phyloP scores from a whole-genome alignment of 352 stramenopile species.

The Thalassiosira exigua region DNA sequence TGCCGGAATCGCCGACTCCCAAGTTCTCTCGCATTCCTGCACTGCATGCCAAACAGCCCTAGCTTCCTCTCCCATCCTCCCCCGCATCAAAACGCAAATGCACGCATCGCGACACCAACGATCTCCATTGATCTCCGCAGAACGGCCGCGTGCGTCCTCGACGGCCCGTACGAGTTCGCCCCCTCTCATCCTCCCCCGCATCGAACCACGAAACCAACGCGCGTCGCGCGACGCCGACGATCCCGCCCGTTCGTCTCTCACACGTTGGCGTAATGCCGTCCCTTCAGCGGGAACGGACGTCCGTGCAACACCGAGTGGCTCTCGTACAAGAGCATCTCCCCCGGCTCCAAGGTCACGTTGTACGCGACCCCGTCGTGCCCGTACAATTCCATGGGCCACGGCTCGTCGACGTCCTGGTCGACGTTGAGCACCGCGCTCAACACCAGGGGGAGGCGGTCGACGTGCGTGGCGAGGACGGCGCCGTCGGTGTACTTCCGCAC shows the following conservation, averaged over 20 bases:
- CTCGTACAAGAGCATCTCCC: slow-evolving; percentile 89
- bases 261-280: slow-evolving; percentile 73
- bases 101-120: too few relatives aligned
- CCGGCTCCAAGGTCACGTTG: slow-evolving; percentile 87
- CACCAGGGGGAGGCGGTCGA: slow-evolving; percentile 82
- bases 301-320: slow-evolving; percentile 82
- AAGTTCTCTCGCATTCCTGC: too few relatives aligned
- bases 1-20: too few relatives aligned
- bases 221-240: too few relatives aligned
- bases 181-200: too few relatives aligned
- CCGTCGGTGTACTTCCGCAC: slow-evolving; percentile 79
- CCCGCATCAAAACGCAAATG: too few relatives aligned
- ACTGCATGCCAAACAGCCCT: too few relatives aligned
- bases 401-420: slow-evolving; percentile 83
- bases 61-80: too few relatives aligned
- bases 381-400: slow-evolving; percentile 89
- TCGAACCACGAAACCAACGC: too few relatives aligned
- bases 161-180: too few relatives aligned
- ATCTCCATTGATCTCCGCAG: too few relatives aligned
- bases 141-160: too few relatives aligned
- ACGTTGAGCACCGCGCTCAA: slow-evolving; percentile 87
- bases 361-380: slow-evolving; percentile 85
- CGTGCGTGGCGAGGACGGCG: slow-evolving; percentile 78
- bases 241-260: slow-evolving; percentile 21
- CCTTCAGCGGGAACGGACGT: slow-evolving; percentile 78